Evolutionary conservation across 768 basidiomycete genomes (phyloP).

Genomic region (Boletellus ananas): DNA sequence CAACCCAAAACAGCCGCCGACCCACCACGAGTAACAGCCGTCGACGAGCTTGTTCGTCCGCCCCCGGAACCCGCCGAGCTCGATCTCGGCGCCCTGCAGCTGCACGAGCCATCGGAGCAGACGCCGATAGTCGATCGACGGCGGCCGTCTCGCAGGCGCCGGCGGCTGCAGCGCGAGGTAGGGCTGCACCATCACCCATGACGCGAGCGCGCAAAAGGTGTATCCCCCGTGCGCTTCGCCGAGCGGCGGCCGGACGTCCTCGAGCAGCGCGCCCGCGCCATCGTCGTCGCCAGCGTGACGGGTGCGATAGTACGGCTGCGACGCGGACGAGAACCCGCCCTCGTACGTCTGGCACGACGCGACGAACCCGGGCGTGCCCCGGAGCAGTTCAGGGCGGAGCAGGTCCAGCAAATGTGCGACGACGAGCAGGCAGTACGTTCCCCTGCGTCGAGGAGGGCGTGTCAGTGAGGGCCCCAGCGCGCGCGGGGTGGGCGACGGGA

Average conservation of each 20-base stretch:
- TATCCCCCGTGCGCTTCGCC: conserved; percentile 99
- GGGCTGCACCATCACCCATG: conserved; percentile 74
- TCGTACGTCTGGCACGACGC: conserved; percentile 95
- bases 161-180: conserved; percentile 31
- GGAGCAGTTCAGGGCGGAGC: conserved; percentile 82
- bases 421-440: conserved; percentile 87
- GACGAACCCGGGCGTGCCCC: conserved; percentile 73
- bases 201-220: conserved; percentile 88
- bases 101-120: conserved; percentile 78
- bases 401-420: conserved; percentile 81
- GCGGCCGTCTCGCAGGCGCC: conserved; percentile 2
- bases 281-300: no score
- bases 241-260: conserved; percentile 62
- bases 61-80: conserved; percentile 90
- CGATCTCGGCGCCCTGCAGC: conserved; percentile 80
- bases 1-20: conserved; percentile 81
- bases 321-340: conserved; percentile 85
- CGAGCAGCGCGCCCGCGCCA: conserved; percentile 26
- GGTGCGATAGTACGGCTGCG: conserved; percentile 56
- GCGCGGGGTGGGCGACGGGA: background rate
- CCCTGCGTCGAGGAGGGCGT: conserved; percentile 43
- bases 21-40: conserved; percentile 99
- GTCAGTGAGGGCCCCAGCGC: background rate
- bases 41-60: conserved; percentile 98
- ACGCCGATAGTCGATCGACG: conserved; percentile 51